Percentiles rank a stretch among this genome's conserved stretches.
phyloP scores from a whole-genome alignment of 2,329 filamentous ascomycete genomes.

The Aspergillus proliferans region DNA sequence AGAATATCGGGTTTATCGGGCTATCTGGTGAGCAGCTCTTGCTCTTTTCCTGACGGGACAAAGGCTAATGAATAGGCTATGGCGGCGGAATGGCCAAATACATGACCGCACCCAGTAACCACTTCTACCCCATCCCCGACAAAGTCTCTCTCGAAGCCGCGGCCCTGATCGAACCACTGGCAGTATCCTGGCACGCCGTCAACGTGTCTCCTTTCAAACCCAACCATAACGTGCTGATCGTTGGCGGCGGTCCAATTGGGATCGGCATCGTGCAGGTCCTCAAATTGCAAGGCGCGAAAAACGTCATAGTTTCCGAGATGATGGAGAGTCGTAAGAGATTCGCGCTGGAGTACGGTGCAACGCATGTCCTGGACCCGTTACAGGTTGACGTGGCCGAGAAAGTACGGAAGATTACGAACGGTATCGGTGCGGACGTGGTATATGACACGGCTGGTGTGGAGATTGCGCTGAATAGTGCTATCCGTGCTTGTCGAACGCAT shows the following conservation, averaged over 20 bases:
- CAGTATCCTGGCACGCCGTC: conserved; percentile 61
- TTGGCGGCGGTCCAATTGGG: conserved; percentile 60
- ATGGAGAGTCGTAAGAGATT: conserved; percentile 47
- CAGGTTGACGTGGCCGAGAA: conserved; percentile 41
- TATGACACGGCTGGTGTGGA: conserved; percentile 59
- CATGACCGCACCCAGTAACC: conserved; percentile 19
- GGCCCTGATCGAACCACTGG: conserved; percentile 57
- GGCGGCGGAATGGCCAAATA: conserved; percentile 24
- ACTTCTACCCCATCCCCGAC: conserved; percentile 21
- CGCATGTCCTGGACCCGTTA: conserved; percentile 48
- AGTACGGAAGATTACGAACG: conserved; percentile 43
- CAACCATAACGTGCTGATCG: conserved; percentile 47
- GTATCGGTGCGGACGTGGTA: conserved; percentile 49
- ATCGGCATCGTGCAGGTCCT: conserved; percentile 56
- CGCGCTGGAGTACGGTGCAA: conserved; percentile 51
- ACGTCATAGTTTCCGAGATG: conserved; percentile 55
- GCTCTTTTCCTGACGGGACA: too few relatives aligned
- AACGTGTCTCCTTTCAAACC: conserved; percentile 42
- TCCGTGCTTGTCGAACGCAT: conserved; percentile 45
- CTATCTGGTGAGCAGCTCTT: conserved; percentile 31
- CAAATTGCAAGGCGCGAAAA: conserved; percentile 46
- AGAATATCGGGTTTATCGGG: conserved; percentile 50
- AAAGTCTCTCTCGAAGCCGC: conserved; percentile 38
- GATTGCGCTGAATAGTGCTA: conserved; percentile 43
- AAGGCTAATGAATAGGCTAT: conserved; percentile 10